Percentiles rank a stretch among this genome's conserved stretches.
phyloP scores from a whole-genome alignment of 2,329 filamentous ascomycete genomes.

The Pyrenochaeta sp. region DNA sequence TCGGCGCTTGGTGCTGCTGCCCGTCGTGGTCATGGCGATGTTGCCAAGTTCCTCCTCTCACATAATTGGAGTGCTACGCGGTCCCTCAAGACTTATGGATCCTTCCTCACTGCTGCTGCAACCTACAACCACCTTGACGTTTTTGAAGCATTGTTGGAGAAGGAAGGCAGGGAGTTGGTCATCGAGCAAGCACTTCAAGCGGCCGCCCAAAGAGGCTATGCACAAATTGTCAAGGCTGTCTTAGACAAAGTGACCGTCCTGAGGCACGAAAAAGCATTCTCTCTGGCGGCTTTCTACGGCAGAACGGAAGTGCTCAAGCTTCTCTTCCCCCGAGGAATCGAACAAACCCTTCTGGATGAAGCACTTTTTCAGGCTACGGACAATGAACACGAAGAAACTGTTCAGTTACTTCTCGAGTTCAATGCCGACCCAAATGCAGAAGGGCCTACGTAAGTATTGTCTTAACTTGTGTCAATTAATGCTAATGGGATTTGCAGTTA shows the following conservation, averaged over 20 bases:
- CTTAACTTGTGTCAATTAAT: conserved; percentile 3
- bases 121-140: conserved; percentile 31
- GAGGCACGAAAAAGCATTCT: conserved; percentile 27
- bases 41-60: conserved; percentile 25
- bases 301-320: conserved; percentile 22
- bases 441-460: conserved; percentile 17
- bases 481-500: conserved; percentile 18
- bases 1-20: conserved; percentile 27
- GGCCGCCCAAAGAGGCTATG: conserved; percentile 25
- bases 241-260: conserved; percentile 18
- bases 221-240: conserved; percentile 21
- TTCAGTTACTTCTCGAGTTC: conserved; percentile 26
- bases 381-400: conserved; percentile 26
- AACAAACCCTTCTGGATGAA: conserved; percentile 19
- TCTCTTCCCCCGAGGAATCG: conserved; percentile 15
- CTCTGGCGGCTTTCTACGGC: conserved; percentile 26
- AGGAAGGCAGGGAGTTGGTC: conserved; percentile 21
- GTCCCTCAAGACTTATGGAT: conserved; percentile 27
- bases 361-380: conserved; percentile 27
- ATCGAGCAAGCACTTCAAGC: conserved; percentile 30
- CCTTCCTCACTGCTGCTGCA: conserved; percentile 26
- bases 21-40: conserved; percentile 23
- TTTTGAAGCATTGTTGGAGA: conserved; percentile 21
- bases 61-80: conserved; percentile 23
- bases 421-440: conserved; percentile 28